Evolutionary conservation across 768 basidiomycete species (phyloP).

Genomic region (Hygrocybe coccinea): DNA sequence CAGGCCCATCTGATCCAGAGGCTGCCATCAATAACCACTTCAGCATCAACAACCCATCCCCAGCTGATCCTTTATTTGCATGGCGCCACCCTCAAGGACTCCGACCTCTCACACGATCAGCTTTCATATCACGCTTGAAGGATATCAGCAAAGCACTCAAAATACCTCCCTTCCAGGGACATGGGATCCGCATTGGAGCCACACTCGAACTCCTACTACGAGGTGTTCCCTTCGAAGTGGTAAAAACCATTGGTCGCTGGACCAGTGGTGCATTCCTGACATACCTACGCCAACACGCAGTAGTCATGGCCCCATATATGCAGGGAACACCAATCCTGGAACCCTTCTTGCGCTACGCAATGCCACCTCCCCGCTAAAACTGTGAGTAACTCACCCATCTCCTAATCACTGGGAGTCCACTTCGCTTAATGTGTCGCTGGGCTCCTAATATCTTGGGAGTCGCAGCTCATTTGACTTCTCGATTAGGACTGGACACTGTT

Average conservation of each 20-base stretch:
- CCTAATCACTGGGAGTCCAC: not conserved
- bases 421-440: not conserved
- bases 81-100: constrained; percentile 12
- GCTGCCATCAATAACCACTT: constrained; percentile 24
- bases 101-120: constrained; percentile 23
- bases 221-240: constrained; percentile 33
- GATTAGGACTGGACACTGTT: not conserved
- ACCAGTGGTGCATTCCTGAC: constrained; percentile 27
- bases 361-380: constrained; percentile 5
- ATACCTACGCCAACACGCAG: constrained; percentile 25
- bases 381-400: not conserved
- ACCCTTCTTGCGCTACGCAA: constrained; percentile 10
- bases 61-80: constrained; percentile 26
- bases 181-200: constrained; percentile 27
- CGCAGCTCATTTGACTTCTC: not conserved
- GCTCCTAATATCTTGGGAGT: not conserved
- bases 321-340: constrained; percentile 16
- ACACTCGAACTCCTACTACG: constrained; percentile 36
- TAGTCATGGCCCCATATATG: constrained; percentile 29
- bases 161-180: constrained; percentile 20
- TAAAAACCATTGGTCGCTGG: constrained; percentile 36
- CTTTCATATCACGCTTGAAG: constrained; percentile 19
- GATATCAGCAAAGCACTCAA: constrained; percentile 8
- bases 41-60: constrained; percentile 25
- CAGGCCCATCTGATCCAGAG: constrained; percentile 21